Conservation (phyloP, 768 basidiomycete species). For the Strobilomyces dryophilus region DNA sequence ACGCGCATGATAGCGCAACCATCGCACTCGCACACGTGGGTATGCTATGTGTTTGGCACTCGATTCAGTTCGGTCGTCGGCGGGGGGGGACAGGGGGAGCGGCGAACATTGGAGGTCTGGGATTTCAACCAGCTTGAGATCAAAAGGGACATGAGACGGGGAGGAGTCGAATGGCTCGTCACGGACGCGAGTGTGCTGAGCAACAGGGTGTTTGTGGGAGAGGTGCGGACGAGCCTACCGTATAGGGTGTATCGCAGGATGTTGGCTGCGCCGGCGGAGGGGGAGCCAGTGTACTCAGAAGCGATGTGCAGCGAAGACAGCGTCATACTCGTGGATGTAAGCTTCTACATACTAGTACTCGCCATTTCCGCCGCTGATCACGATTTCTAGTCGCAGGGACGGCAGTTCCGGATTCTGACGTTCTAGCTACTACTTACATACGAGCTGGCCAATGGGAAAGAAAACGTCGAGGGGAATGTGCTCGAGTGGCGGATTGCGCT, state of each 20-base stretch:
- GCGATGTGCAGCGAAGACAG: slow-evolving; percentile 57
- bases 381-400: slow-evolving; percentile 14
- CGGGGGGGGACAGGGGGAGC: slow-evolving; percentile 7
- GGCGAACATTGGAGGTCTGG: slow-evolving; percentile 36
- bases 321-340: slow-evolving; percentile 48
- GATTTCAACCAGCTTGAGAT: slow-evolving; percentile 50
- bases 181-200: slow-evolving; percentile 24
- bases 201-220: slow-evolving; percentile 36
- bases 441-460: not conserved
- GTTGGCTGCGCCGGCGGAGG: slow-evolving; percentile 12
- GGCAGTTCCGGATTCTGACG: slow-evolving; percentile 28
- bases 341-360: slow-evolving; percentile 5
- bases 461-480: slow-evolving; percentile 13
- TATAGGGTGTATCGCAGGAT: slow-evolving; percentile 36
- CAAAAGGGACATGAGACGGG: slow-evolving; percentile 20
- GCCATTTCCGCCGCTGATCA: not conserved
- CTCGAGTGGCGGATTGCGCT: slow-evolving; percentile 26
- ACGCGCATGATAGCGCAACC: slow-evolving; percentile 40
- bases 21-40: slow-evolving; percentile 45
- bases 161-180: slow-evolving; percentile 18
- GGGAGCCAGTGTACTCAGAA: slow-evolving; percentile 15
- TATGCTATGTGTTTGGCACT: slow-evolving; percentile 53
- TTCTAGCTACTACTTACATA: slow-evolving; percentile 13
- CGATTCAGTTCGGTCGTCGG: slow-evolving; percentile 35
- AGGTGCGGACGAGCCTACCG: slow-evolving; percentile 44